Conservation (phyloP, 2,329 filamentous ascomycete species). For the Monosporascus sp. region DNA sequence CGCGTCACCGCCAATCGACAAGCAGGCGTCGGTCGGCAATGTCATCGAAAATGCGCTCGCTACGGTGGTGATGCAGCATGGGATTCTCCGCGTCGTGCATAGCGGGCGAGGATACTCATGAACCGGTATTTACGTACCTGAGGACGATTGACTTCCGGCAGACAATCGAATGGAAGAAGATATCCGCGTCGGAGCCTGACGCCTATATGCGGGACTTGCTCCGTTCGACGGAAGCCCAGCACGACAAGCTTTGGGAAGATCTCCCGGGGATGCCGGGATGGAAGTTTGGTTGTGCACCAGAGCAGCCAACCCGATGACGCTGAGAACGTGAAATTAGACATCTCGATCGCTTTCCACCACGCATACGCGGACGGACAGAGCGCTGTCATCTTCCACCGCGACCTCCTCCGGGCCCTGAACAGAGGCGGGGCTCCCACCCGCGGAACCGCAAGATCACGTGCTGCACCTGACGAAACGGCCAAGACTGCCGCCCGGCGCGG, state of each 20-base stretch:
- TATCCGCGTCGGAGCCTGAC: conserved; percentile 22
- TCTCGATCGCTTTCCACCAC: conserved; percentile 48
- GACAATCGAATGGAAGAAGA: conserved; percentile 33
- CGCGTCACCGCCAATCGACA: conserved; percentile 8
- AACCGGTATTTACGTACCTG: conserved; percentile 39
- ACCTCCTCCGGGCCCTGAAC: conserved; percentile 38
- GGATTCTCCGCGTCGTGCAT: conserved; percentile 46
- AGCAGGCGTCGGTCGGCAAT: conserved; percentile 8
- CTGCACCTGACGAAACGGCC: conserved; percentile 27
- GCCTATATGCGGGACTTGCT: conserved; percentile 26
- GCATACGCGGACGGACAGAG: conserved; percentile 46
- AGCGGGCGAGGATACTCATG: conserved; percentile 34
- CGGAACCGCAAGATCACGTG: conserved; percentile 14
- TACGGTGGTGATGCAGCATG: conserved; percentile 35
- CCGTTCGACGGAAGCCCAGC: conserved; percentile 27
- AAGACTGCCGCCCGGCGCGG: conserved; percentile 32
- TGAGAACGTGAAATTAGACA: conserved; percentile 25
- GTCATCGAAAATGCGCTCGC: conserved; percentile 33
- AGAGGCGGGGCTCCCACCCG: conserved; percentile 1
- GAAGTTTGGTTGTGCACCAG: conserved; percentile 36
- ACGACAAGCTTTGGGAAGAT: conserved; percentile 36
- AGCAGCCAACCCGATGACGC: conserved; percentile 9
- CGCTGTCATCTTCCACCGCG: conserved; percentile 42
- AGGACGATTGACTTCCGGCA: conserved; percentile 35
- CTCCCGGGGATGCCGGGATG: conserved; percentile 38